Conservation (phyloP, 2,329 filamentous ascomycete species). For the Rhexocercosporidium sp. region DNA sequence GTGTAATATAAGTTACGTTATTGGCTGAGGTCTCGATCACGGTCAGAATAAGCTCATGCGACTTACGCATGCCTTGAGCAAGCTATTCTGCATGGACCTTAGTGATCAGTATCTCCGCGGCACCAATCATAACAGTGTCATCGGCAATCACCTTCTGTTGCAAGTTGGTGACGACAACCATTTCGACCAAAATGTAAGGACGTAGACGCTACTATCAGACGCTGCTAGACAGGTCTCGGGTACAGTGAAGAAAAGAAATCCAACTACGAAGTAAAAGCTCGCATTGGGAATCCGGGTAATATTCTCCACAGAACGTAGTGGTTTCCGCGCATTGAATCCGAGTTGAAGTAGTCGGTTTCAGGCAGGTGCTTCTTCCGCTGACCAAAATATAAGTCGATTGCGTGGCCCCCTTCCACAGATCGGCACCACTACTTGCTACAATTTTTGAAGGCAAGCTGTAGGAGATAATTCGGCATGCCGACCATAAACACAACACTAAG, state of each 20-base stretch:
- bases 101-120: not conserved
- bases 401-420: not conserved
- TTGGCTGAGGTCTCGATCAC: not conserved
- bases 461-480: not conserved
- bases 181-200: no score
- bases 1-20: not conserved
- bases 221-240: no score
- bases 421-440: not conserved
- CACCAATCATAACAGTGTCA: no score
- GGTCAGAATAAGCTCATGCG: slow-evolving; percentile 5
- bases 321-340: not conserved
- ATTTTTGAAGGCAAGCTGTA: not conserved
- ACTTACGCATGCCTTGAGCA: not conserved
- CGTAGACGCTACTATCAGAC: no score
- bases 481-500: no score
- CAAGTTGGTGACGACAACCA: not conserved
- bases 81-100: not conserved
- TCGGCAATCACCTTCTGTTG: not conserved
- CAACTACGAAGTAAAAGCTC: no score
- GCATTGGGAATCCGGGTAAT: no score
- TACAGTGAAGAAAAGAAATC: no score
- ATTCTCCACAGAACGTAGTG: not conserved
- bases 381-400: not conserved
- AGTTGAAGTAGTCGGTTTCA: not conserved
- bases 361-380: not conserved